Conservation (phyloP, 1,139 yeast genomes). For the Sugiyamaella paludigena region DNA sequence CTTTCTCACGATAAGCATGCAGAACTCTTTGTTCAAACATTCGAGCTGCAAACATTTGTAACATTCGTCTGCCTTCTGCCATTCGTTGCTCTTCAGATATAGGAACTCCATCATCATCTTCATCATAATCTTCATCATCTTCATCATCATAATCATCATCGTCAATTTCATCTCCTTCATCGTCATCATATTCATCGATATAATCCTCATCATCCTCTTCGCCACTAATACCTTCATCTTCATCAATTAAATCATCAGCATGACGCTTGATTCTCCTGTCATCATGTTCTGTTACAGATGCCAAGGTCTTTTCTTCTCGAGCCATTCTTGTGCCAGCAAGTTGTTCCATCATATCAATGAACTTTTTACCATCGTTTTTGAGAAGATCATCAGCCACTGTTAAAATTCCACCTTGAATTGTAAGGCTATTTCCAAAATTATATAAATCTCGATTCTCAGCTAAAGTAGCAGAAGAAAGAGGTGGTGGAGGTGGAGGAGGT, state of each 20-base stretch:
- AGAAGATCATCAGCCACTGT: slow-evolving; percentile 76
- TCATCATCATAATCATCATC: slow-evolving; percentile 29
- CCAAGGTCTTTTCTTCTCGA: slow-evolving; percentile 45
- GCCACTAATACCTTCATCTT: slow-evolving; percentile 39
- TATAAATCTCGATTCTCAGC: slow-evolving; percentile 28
- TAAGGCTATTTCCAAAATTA: slow-evolving; percentile 38
- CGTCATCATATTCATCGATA: slow-evolving; percentile 28
- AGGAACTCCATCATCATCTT: slow-evolving; percentile 36
- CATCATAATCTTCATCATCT: slow-evolving; percentile 31
- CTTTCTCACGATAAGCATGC: slow-evolving; percentile 68
- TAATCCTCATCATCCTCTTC: slow-evolving; percentile 40
- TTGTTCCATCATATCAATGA: slow-evolving; percentile 74
- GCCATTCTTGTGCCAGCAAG: slow-evolving; percentile 58
- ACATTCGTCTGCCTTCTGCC: slow-evolving; percentile 72
- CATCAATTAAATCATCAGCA: slow-evolving; percentile 22
- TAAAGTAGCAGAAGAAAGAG: background rate
- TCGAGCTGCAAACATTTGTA: slow-evolving; percentile 73
- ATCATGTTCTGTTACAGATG: slow-evolving; percentile 36
- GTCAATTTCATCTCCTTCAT: slow-evolving; percentile 26
- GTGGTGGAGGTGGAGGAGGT: slow-evolving; percentile 16
- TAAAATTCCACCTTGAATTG: slow-evolving; percentile 46
- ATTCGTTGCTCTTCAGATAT: slow-evolving; percentile 63
- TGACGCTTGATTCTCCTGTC: slow-evolving; percentile 21
- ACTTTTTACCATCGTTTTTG: slow-evolving; percentile 69
- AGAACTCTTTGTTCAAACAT: slow-evolving; percentile 69